Conservation (phyloP, 2,329 filamentous ascomycete species). For the Dichotomopilus funicola region DNA sequence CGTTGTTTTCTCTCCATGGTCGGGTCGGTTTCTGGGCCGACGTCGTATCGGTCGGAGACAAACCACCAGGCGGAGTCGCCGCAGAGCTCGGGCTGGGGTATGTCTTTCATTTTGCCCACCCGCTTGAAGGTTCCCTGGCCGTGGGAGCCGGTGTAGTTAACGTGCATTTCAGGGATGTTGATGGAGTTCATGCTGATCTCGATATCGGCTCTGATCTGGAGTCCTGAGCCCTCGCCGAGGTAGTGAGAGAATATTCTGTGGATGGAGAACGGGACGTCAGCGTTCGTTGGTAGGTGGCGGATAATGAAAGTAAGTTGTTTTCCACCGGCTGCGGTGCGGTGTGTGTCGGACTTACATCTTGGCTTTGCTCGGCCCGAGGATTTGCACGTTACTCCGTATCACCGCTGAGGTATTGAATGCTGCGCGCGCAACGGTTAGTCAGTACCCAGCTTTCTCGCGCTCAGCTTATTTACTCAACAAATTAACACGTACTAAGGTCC, state of each 20-base stretch:
- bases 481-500: background rate
- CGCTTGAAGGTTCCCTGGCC: too few relatives aligned
- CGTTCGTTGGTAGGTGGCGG: background rate
- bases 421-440: background rate
- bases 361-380: background rate
- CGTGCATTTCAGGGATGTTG: background rate
- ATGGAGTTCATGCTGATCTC: background rate
- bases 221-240: background rate
- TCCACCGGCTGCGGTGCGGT: too few relatives aligned
- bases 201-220: background rate
- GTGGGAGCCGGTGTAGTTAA: too few relatives aligned
- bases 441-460: background rate
- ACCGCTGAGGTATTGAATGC: background rate
- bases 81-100: background rate
- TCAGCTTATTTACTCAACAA: background rate
- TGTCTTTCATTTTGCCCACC: too few relatives aligned
- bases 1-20: background rate
- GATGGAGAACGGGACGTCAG: background rate
- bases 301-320: background rate
- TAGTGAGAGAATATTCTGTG: constrained; percentile 3
- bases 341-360: background rate
- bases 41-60: background rate
- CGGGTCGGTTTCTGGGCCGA: background rate
- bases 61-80: constrained; percentile 13
- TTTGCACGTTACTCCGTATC: background rate